A percentile compares a stretch with the other conserved stretches of the same genome.
Conservation (phyloP, 768 basidiomycete species). For the Omphalotus guepiniiformis region DNA sequence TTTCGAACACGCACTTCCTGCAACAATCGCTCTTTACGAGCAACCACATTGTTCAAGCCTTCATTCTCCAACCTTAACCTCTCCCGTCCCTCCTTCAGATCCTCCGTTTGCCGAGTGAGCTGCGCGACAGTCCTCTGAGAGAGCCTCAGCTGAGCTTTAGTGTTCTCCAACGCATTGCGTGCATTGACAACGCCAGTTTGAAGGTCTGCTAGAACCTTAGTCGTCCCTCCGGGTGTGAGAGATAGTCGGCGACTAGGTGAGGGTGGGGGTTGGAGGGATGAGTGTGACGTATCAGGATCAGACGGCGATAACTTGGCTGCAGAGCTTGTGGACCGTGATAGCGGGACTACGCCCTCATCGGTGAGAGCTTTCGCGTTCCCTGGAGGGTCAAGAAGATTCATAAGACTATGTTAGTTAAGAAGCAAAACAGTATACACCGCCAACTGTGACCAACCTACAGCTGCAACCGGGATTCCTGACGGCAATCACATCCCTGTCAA, state of each 20-base stretch:
- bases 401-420: slow-evolving; percentile 19
- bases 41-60: slow-evolving; percentile 81
- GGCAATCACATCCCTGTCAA: slow-evolving; percentile 17
- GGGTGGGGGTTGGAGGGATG: slow-evolving; percentile 44
- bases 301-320: slow-evolving; percentile 19
- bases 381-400: slow-evolving; percentile 31
- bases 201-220: slow-evolving; percentile 83
- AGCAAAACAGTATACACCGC: too few species aligned
- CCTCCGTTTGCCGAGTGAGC: slow-evolving; percentile 81
- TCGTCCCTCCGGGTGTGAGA: slow-evolving; percentile 74
- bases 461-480: slow-evolving; percentile 70
- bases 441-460: slow-evolving; percentile 59
- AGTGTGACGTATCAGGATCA: slow-evolving; percentile 20
- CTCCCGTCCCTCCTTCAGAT: slow-evolving; percentile 84
- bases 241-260: slow-evolving; percentile 53
- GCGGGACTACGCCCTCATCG: slow-evolving; percentile 55
- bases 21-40: slow-evolving; percentile 79
- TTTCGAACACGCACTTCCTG: slow-evolving; percentile 63
- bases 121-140: slow-evolving; percentile 83
- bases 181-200: slow-evolving; percentile 81
- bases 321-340: slow-evolving; percentile 35
- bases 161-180: slow-evolving; percentile 79
- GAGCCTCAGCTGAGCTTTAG: slow-evolving; percentile 74
- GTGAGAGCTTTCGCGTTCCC: slow-evolving; percentile 83
- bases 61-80: slow-evolving; percentile 82